A percentile compares a stretch with the other conserved stretches of the same genome.
These are phyloP conservation scores for Pseudocercospora cruenta DNA, from an alignment of 2,329 filamentous ascomycete genomes.

Conservation along the genomic window DNA sequence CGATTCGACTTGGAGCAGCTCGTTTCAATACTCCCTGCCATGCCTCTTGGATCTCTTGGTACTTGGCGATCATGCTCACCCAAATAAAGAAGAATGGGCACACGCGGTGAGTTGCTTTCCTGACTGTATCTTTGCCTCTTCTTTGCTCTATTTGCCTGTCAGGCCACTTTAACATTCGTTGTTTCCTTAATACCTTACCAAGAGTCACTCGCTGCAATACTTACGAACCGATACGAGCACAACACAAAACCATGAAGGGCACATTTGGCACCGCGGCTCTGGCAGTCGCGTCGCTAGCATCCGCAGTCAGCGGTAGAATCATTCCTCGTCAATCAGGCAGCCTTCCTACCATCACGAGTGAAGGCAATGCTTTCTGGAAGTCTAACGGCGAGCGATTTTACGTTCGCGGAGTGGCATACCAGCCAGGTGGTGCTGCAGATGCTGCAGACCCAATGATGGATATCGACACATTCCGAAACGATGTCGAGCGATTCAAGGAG, in stretches of 20 bases:
- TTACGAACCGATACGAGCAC: not conserved
- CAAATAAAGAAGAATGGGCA: constrained; percentile 2
- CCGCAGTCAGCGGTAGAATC: constrained; percentile 17
- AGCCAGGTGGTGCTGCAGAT: constrained; percentile 61
- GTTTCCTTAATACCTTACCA: not conserved
- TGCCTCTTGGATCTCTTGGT: constrained; percentile 11
- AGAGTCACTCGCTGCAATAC: constrained; percentile 6
- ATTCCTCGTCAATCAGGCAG: constrained; percentile 26
- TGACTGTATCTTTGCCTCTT: not conserved
- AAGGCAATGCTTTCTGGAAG: constrained; percentile 58
- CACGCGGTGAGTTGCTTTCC: not conserved
- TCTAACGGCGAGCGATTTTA: constrained; percentile 62
- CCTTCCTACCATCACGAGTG: constrained; percentile 29
- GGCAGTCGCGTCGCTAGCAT: constrained; percentile 26
- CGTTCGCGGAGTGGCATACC: constrained; percentile 61
- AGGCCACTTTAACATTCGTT: not conserved
- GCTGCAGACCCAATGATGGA: constrained; percentile 76
- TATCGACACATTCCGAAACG: constrained; percentile 69
- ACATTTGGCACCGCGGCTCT: constrained; percentile 22
- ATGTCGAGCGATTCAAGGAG: constrained; percentile 78
- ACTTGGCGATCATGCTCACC: constrained; percentile 1
- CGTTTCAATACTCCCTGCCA: constrained; percentile 6
- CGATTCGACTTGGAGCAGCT: not conserved
- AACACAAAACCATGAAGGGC: constrained; percentile 25
- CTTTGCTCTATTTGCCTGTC: not conserved